A percentile compares a stretch with the other conserved stretches of the same genome.
Evolutionary conservation across 331 rosid species (phyloP).

Genomic region (Prunus yedoensis): DNA sequence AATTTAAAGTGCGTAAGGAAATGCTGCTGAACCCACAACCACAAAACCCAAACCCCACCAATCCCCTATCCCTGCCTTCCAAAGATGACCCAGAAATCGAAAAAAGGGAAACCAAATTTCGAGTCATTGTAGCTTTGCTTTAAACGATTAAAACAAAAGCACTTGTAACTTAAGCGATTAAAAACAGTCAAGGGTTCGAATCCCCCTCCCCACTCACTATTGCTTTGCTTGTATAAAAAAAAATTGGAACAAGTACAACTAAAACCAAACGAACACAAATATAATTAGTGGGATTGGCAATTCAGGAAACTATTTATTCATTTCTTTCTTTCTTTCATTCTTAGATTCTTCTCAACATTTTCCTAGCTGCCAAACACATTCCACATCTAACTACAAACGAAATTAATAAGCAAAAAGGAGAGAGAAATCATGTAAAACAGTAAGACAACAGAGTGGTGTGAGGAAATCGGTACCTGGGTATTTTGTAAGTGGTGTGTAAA

Average conservation of each 20-base stretch:
- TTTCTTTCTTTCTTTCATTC: neutral
- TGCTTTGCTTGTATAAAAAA: no score
- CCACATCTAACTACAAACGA: neutral
- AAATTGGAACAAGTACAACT: no score
- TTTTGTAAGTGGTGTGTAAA: slow-evolving; percentile 34
- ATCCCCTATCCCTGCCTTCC: neutral
- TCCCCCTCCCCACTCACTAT: no score
- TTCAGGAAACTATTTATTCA: neutral
- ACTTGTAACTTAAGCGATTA: neutral
- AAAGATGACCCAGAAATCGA: neutral
- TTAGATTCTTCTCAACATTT: neutral
- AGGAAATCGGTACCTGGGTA: slow-evolving; percentile 46
- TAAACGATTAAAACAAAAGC: neutral
- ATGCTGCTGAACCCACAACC: neutral
- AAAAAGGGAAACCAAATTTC: neutral
- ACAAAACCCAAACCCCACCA: neutral
- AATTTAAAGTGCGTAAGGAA: neutral
- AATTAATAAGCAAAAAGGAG: neutral
- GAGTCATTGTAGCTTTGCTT: neutral
- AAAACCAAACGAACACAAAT: neutral
- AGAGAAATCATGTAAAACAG: neutral
- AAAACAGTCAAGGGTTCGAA: no score
- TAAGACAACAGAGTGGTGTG: neutral
- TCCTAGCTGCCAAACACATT: slow-evolving; percentile 3
- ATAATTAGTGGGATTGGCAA: neutral